Conservation (phyloP, 2,329 filamentous ascomycete genomes). For the Penicillium sp. region DNA sequence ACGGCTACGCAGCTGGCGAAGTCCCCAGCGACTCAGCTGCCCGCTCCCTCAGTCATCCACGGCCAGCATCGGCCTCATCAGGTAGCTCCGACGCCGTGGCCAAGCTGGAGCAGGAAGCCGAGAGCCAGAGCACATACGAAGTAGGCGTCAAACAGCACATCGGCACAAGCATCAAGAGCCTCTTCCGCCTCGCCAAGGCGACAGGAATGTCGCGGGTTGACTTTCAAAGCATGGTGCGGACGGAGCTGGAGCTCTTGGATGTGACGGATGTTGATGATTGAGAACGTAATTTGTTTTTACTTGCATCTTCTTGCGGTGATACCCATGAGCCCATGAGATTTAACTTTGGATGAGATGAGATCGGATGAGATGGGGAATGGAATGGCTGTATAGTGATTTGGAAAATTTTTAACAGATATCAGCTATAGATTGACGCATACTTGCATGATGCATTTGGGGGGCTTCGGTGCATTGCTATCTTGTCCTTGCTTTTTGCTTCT, state of each 20-base stretch:
- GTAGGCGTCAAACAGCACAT: conserved; percentile 69
- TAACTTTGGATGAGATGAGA: conserved; percentile 17
- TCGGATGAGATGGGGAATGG: not conserved
- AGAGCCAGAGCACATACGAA: conserved; percentile 60
- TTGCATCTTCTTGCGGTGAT: conserved; percentile 22
- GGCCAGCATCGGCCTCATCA: conserved; percentile 51
- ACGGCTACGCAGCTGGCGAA: conserved; percentile 31
- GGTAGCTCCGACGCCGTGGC: conserved; percentile 58
- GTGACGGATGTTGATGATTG: conserved; percentile 59
- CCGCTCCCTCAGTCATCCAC: conserved; percentile 49
- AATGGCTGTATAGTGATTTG: conserved; percentile 12
- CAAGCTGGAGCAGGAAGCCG: conserved; percentile 60
- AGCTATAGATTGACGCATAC: conserved; percentile 18
- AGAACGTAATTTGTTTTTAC: conserved; percentile 11
- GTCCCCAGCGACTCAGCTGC: conserved; percentile 33
- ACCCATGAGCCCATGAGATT: conserved; percentile 30
- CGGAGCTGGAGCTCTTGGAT: conserved; percentile 64
- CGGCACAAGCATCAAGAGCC: conserved; percentile 66
- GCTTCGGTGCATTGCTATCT: conserved; percentile 1
- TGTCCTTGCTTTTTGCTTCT: not conserved
- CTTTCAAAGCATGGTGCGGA: conserved; percentile 64
- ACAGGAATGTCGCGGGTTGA: conserved; percentile 65
- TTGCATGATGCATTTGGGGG: conserved; percentile 2
- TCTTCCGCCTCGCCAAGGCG: conserved; percentile 65
- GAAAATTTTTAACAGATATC: not conserved